Evolutionary conservation across 805 yeast genomes (phyloP).

Genomic region (Saturnispora hagleri): DNA sequence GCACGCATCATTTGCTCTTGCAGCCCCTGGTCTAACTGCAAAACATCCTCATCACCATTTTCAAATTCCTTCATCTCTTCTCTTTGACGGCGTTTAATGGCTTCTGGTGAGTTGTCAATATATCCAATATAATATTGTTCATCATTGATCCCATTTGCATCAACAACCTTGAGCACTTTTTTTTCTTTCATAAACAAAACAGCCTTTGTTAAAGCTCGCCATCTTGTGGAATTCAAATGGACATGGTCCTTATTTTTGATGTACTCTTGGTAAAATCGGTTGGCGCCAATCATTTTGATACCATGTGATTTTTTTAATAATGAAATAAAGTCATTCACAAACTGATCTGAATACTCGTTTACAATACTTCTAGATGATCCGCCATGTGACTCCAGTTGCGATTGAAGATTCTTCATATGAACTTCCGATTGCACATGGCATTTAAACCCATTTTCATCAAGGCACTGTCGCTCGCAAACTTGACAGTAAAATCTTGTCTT

Average conservation of each 20-base stretch:
- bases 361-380: slow-evolving; percentile 28
- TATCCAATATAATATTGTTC: slow-evolving; percentile 35
- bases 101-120: slow-evolving; percentile 46
- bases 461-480: slow-evolving; percentile 83
- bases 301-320: slow-evolving; percentile 67
- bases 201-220: slow-evolving; percentile 63
- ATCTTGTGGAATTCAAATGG: slow-evolving; percentile 85
- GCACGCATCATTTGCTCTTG: slow-evolving; percentile 47
- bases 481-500: slow-evolving; percentile 84
- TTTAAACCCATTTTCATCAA: slow-evolving; percentile 93
- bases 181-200: slow-evolving; percentile 48
- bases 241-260: slow-evolving; percentile 75
- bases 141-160: slow-evolving; percentile 23
- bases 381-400: slow-evolving; percentile 35
- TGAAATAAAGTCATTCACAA: slow-evolving; percentile 54
- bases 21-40: background rate
- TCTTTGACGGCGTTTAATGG: slow-evolving; percentile 32
- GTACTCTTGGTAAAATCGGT: slow-evolving; percentile 83
- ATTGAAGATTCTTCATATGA: slow-evolving; percentile 51
- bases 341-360: slow-evolving; percentile 49
- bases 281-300: slow-evolving; percentile 68
- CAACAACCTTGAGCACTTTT: slow-evolving; percentile 38
- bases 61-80: slow-evolving; percentile 28
- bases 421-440: slow-evolving; percentile 80
- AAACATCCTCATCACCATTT: slow-evolving; percentile 36